Evolutionary conservation across 2,329 filamentous ascomycete genomes (phyloP).

Genomic region (Epichloe sylvatica): DNA sequence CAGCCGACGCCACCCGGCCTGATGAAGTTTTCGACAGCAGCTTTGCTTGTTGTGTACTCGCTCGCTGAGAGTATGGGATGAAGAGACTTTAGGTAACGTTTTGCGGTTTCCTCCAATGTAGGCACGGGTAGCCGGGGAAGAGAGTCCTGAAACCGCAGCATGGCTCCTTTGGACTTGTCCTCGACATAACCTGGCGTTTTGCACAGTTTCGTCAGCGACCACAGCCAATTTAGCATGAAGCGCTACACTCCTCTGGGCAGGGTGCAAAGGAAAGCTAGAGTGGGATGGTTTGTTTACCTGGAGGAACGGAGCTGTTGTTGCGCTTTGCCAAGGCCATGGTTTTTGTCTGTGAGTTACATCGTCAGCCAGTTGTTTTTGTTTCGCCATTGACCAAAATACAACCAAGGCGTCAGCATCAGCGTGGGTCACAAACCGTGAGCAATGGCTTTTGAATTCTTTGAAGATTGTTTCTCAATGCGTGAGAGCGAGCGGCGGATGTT

Average conservation of each 20-base stretch:
- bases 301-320: conserved; percentile 43
- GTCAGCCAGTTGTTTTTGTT: background rate
- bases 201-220: background rate
- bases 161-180: conserved; percentile 63
- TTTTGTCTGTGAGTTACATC: conserved; percentile 9
- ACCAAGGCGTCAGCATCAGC: background rate
- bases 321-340: conserved; percentile 40
- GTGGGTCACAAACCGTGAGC: background rate
- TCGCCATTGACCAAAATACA: background rate
- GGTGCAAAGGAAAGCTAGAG: background rate
- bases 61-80: conserved; percentile 55
- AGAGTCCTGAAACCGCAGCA: conserved; percentile 79
- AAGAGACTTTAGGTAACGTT: conserved; percentile 67
- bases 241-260: background rate
- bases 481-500: conserved; percentile 18
- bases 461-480: conserved; percentile 21
- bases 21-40: conserved; percentile 78
- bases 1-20: conserved; percentile 72
- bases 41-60: conserved; percentile 61
- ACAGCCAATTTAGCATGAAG: background rate
- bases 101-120: conserved; percentile 67
- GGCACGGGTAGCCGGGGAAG: conserved; percentile 67
- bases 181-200: conserved; percentile 59
- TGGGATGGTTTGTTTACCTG: conserved; percentile 21
- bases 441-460: conserved; percentile 16